Evolutionary conservation across 106 monocot genomes (phyloP).

Genomic region (Agapanthus africanus): DNA sequence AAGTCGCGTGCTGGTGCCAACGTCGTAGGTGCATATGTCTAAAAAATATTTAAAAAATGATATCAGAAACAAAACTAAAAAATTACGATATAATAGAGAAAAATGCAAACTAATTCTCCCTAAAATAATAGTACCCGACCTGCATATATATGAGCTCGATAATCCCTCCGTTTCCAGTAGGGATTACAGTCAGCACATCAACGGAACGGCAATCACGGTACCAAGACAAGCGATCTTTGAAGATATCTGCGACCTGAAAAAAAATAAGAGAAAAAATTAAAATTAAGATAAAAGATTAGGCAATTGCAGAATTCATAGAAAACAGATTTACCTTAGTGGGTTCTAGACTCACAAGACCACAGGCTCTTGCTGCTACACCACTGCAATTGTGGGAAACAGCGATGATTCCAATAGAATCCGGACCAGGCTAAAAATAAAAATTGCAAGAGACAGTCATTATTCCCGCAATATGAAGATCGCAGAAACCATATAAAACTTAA

Average conservation of each 20-base stretch:
- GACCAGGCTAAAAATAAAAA: conserved; percentile 75
- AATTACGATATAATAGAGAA: too few species aligned
- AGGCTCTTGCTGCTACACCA: conserved; percentile 98
- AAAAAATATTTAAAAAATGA: neutral
- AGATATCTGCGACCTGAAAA: conserved; percentile 76
- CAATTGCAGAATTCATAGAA: neutral
- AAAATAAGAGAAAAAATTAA: neutral
- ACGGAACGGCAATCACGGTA: conserved; percentile 84
- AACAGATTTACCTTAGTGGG: conserved; percentile 72
- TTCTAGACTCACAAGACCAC: conserved; percentile 97
- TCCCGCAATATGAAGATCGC: neutral
- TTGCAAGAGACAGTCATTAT: neutral
- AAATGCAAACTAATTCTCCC: too few species aligned
- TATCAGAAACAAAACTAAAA: neutral
- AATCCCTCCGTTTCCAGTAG: conserved; percentile 84
- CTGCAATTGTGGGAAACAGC: conserved; percentile 96
- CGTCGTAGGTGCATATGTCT: conserved; percentile 90
- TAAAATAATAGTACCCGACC: too few species aligned
- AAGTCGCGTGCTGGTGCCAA: conserved; percentile 88
- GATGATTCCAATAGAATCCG: conserved; percentile 99
- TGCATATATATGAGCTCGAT: conserved; percentile 99
- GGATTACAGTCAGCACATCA: conserved; percentile 69
- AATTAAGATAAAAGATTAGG: neutral
- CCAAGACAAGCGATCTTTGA: conserved; percentile 97
- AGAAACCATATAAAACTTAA: neutral